These are phyloP conservation scores for Globisporangium iwayamae DNA, from an alignment of 352 stramenopile genomes.

Conservation along the genomic window DNA sequence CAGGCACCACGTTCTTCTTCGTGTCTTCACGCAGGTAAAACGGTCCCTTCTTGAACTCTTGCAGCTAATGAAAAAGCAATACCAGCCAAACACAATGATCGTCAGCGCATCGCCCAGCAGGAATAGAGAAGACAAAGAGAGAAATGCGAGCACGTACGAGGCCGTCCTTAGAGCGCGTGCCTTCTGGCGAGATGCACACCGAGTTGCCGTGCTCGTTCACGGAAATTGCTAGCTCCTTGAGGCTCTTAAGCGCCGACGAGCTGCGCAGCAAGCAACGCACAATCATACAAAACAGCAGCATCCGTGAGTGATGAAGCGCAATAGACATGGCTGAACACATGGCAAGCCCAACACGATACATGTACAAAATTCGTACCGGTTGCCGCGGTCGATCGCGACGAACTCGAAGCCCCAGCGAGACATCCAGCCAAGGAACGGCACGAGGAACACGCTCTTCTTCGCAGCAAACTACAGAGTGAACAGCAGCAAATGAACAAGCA, in stretches of 20 bases:
- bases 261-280: conserved; percentile 15
- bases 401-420: conserved; percentile 76
- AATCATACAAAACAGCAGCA: neutral
- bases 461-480: conserved; percentile 46
- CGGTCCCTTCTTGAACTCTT: conserved; percentile 87
- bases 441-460: conserved; percentile 84
- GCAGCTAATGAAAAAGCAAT: conserved; percentile 35
- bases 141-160: conserved; percentile 29
- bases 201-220: conserved; percentile 72
- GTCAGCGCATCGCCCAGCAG: conserved; percentile 1
- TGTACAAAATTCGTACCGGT: conserved; percentile 35
- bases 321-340: neutral
- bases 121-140: neutral
- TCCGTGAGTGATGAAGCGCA: neutral
- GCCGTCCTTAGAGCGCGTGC: conserved; percentile 78
- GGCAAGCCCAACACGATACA: neutral
- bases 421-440: conserved; percentile 74
- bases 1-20: conserved; percentile 77
- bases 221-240: conserved; percentile 63
- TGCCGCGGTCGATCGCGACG: conserved; percentile 75
- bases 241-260: conserved; percentile 56
- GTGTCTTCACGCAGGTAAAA: conserved; percentile 84
- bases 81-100: neutral
- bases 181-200: conserved; percentile 80
- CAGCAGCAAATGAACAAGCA: neutral